Evolutionary conservation across 1,284 basidiomycete genomes (phyloP).

Genomic region (Ganoderma boninense): DNA sequence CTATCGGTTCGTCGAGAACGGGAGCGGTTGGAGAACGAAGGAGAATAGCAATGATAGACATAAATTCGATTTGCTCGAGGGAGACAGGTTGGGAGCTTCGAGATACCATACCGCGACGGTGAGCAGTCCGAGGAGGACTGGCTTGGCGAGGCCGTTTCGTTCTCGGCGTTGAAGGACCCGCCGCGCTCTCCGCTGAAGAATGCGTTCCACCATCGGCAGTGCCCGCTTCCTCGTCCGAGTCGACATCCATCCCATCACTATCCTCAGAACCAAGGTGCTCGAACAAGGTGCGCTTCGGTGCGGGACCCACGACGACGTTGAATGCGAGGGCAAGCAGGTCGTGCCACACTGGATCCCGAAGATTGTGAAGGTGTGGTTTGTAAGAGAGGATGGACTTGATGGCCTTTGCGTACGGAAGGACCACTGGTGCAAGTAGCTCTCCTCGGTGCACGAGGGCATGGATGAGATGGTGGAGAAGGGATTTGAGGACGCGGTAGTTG

Average conservation of each 20-base stretch:
- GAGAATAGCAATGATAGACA: slow-evolving; percentile 72
- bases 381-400: slow-evolving; percentile 71
- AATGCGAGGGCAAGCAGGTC: slow-evolving; percentile 76
- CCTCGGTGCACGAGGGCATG: slow-evolving; percentile 67
- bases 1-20: slow-evolving; percentile 47
- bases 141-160: slow-evolving; percentile 16
- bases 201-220: slow-evolving; percentile 40
- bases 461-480: slow-evolving; percentile 73
- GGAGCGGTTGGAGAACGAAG: slow-evolving; percentile 68
- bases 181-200: slow-evolving; percentile 12
- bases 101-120: slow-evolving; percentile 13
- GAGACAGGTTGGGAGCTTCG: slow-evolving; percentile 47
- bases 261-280: slow-evolving; percentile 38
- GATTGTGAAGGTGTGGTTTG: slow-evolving; percentile 81
- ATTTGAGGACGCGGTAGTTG: slow-evolving; percentile 59
- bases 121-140: slow-evolving; percentile 10
- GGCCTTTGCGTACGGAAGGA: slow-evolving; percentile 85
- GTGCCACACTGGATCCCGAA: slow-evolving; percentile 76
- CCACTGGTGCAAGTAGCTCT: slow-evolving; percentile 69
- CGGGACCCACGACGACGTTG: slow-evolving; percentile 77
- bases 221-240: slow-evolving; percentile 21
- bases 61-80: slow-evolving; percentile 75
- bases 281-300: slow-evolving; percentile 52
- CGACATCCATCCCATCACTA: slow-evolving; percentile 2
- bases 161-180: slow-evolving; percentile 13